These are phyloP conservation scores for Ophiosphaerella korrae DNA, from an alignment of 2,329 filamentous ascomycete genomes.

Conservation along the genomic window DNA sequence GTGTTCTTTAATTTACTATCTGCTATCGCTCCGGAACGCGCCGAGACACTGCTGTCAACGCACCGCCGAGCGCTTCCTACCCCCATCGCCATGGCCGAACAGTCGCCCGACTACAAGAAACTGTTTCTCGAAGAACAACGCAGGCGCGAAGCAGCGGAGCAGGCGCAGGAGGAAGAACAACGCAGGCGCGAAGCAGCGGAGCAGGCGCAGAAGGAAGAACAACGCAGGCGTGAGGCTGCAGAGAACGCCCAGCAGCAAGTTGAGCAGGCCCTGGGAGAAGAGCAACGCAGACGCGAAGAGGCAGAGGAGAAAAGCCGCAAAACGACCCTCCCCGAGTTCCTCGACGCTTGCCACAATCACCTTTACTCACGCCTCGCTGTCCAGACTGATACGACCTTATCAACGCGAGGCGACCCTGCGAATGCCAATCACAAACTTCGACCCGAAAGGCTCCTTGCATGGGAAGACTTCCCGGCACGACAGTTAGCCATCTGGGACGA, in stretches of 20 bases:
- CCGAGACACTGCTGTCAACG: too few relatives aligned
- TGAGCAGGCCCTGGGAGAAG: neutral
- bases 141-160: conserved; percentile 18
- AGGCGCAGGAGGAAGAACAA: too few relatives aligned
- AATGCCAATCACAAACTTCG: neutral
- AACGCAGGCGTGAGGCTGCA: conserved; percentile 11
- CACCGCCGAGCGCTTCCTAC: too few relatives aligned
- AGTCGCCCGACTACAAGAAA: neutral
- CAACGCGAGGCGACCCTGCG: neutral
- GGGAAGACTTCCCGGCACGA: conserved; percentile 7
- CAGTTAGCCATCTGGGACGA: conserved; percentile 15
- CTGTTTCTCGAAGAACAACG: conserved; percentile 9
- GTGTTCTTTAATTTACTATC: too few relatives aligned
- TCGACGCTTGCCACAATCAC: conserved; percentile 21
- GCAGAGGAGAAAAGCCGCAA: conserved; percentile 15
- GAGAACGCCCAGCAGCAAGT: too few relatives aligned
- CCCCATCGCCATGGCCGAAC: too few relatives aligned
- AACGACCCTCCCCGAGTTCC: conserved; percentile 21
- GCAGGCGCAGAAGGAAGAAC: conserved; percentile 4
- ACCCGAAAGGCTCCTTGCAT: too few relatives aligned
- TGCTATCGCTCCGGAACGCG: too few relatives aligned
- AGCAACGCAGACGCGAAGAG: neutral
- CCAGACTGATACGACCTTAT: conserved; percentile 2
- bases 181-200: conserved; percentile 1
- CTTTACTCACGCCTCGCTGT: conserved; percentile 14